Base-by-base conservation (phyloP, 2,329 filamentous ascomycete species). In the Fusarium stilboides region DNA sequence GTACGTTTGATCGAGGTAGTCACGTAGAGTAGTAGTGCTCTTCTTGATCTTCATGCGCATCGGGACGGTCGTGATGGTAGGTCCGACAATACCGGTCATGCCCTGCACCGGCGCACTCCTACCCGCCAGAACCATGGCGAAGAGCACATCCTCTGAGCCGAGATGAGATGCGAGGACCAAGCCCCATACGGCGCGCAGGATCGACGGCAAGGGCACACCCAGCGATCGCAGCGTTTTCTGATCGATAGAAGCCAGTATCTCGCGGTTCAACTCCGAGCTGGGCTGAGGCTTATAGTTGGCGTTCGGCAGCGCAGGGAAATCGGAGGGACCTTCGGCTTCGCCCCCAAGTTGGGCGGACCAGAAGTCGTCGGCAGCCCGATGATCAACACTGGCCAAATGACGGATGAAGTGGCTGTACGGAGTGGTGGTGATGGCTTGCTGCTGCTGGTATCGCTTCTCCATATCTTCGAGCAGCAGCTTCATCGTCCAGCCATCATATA, bases 31-130 rank as follows among this genome's bases (percentile, higher is more conserved):
- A 43, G 50, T 53, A 53, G 50, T 53, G 50, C 50, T 43, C 50
- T 53, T 53, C 50, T 53, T 43, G n/a, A 53, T 53, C 37, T 53
- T 53, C 50, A 53, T 53, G 50, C 50, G 50, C 37, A 53, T 53
- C 39, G 50, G 50, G 50, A 53, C 50, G 14, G 50, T 53, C 50
- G 50, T 53, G 26, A 53, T 53, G 50, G 50, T 53, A 43, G 50
- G 50, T 43, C 50, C 50, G 50, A 53, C 50, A 53, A 53, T 53
- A 43, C 50, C 50, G 39, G 50, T 53, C 50, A 53, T 53, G 19
- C 50, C 50, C 50, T 53, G 50, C 37, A 53, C 50, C 19, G 50
- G 50, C 37, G 50, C 50, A 53, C 50, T 53, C 50, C 50, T 53
- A 34, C 50, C 50, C 19, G 50, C 50, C 19, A 53, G 50, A 53